These are phyloP conservation scores for Hemisphaericaspora xylofermentans DNA, from an alignment of 1,139 yeast genomes.

Conservation along the genomic window DNA sequence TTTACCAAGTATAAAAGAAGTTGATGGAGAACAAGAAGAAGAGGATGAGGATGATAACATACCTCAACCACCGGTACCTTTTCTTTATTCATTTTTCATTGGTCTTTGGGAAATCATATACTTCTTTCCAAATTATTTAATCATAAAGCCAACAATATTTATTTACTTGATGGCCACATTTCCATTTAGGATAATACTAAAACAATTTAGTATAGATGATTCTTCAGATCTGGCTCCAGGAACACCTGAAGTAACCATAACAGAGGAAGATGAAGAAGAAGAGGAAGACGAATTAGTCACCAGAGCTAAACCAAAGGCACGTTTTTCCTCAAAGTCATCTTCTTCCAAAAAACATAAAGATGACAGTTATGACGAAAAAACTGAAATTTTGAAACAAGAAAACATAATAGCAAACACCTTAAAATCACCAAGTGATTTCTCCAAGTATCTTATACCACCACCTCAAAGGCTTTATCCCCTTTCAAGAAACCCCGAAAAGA, in stretches of 20 bases:
- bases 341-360: slow-evolving; percentile 2
- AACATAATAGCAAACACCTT: slow-evolving; percentile 43
- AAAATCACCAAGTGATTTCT: slow-evolving; percentile 57
- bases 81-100: slow-evolving; percentile 2
- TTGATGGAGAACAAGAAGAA: neutral
- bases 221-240: neutral
- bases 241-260: neutral
- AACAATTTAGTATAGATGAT: slow-evolving; percentile 10
- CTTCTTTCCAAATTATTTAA: slow-evolving; percentile 22
- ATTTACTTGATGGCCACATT: slow-evolving; percentile 21
- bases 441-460: slow-evolving; percentile 49
- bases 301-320: slow-evolving; percentile 4
- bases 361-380: slow-evolving; percentile 29
- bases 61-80: slow-evolving; percentile 1
- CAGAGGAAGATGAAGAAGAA: slow-evolving; percentile 5
- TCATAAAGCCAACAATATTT: slow-evolving; percentile 22
- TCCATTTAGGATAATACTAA: slow-evolving; percentile 18
- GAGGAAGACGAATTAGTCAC: slow-evolving; percentile 13
- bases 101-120: slow-evolving; percentile 12
- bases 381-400: slow-evolving; percentile 43
- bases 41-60: no score
- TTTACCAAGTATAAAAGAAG: neutral
- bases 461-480: slow-evolving; percentile 48
- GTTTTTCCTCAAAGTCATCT: neutral
- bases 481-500: slow-evolving; percentile 40